phyloP scores from a whole-genome alignment of 2,329 filamentous ascomycete species.

The Beauveria scarabaeidicola region DNA sequence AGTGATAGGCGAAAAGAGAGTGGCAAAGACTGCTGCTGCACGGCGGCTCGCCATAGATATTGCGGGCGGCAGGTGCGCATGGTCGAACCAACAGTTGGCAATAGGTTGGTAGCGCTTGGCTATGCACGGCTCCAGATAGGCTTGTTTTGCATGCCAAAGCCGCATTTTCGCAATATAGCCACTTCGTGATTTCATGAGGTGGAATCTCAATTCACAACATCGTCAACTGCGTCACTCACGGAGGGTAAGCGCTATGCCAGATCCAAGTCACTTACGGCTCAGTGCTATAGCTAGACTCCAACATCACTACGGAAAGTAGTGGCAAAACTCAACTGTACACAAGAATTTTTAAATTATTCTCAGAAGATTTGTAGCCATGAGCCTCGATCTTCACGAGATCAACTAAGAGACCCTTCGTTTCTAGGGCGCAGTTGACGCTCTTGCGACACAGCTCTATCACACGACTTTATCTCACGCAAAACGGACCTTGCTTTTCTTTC shows the following conservation, averaged over 20 bases:
- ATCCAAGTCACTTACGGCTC: background rate
- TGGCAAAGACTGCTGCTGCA: background rate
- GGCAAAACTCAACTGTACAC: background rate
- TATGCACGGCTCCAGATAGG: background rate
- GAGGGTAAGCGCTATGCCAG: background rate
- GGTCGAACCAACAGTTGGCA: background rate
- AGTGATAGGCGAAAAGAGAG: background rate
- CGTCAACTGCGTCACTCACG: background rate
- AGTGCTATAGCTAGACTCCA: background rate
- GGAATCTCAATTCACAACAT: background rate
- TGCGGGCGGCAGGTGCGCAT: background rate
- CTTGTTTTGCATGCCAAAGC: background rate
- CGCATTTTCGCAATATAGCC: background rate
- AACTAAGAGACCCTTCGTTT: slow-evolving; percentile 76
- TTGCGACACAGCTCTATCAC: slow-evolving; percentile 55
- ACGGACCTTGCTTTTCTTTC: slow-evolving; percentile 81
- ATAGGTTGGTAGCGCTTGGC: background rate
- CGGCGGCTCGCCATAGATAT: background rate
- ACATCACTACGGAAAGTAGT: background rate
- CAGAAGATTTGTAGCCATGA: slow-evolving; percentile 43
- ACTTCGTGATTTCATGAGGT: background rate
- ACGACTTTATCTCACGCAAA: slow-evolving; percentile 68
- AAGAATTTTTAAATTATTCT: no score
- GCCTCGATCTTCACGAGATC: slow-evolving; percentile 85
- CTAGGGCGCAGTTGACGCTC: slow-evolving; percentile 90